A percentile compares a stretch with the other conserved stretches of the same genome.
Evolutionary conservation across 2,329 filamentous ascomycete species (phyloP).

Genomic region (Stromatinia cepivora): DNA sequence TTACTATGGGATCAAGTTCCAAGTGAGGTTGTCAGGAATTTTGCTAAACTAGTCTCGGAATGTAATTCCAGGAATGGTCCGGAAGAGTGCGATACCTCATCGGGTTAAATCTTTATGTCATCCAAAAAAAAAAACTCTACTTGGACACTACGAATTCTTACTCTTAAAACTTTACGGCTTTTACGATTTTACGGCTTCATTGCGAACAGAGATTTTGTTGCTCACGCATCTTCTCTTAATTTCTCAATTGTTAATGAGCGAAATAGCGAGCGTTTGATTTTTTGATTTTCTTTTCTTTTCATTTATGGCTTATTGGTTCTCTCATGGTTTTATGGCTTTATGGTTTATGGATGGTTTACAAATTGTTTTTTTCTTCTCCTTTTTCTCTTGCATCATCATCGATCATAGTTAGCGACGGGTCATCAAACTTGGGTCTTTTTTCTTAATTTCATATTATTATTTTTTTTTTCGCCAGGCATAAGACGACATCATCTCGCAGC

Average conservation of each 20-base stretch:
- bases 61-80: constrained; percentile 51
- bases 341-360: constrained; percentile 17
- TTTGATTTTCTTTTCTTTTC: constrained; percentile 42
- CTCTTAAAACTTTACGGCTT: constrained; percentile 28
- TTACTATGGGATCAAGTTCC: constrained; percentile 94
- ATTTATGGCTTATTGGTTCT: constrained; percentile 40
- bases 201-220: constrained; percentile 47
- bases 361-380: constrained; percentile 21
- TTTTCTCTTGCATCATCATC: constrained; percentile 22
- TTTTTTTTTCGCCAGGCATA: constrained; percentile 21
- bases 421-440: constrained; percentile 22
- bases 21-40: constrained; percentile 85
- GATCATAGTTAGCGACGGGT: constrained; percentile 26
- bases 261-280: constrained; percentile 35
- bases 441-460: constrained; percentile 19
- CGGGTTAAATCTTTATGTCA: constrained; percentile 17
- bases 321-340: constrained; percentile 24
- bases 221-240: constrained; percentile 47
- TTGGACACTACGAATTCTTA: constrained; percentile 19
- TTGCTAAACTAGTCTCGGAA: constrained; percentile 86
- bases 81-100: constrained; percentile 31
- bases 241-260: constrained; percentile 35
- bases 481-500: constrained; percentile 24
- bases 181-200: constrained; percentile 33
- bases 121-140: constrained; percentile 22